Base-by-base conservation (phyloP, 148 eudicot genomes). In the Limonium bicolor region DNA sequence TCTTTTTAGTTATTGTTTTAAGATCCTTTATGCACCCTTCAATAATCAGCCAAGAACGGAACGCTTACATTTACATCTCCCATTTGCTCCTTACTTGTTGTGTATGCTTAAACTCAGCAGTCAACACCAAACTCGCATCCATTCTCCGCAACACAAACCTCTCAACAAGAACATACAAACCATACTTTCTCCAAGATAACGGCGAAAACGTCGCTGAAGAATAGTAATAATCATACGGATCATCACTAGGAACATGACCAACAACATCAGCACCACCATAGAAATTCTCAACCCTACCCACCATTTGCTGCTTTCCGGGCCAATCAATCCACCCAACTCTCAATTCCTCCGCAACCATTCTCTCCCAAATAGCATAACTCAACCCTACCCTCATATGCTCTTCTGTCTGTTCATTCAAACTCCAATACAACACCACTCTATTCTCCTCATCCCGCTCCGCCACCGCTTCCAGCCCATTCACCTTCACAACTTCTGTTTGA, bases 261-360 rank as follows among this genome's bases (percentile, higher is more conserved):
- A n/a, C n/a, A n/a, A n/a, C n/a, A n/a, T n/a, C n/a, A n/a, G n/a
- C 41, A 16, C 66, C 58, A 35, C 12, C 34, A 48, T 31, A 10
- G 7, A 41, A 53, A 22, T 40, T 41, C 50, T 59, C 67, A 0
- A 4, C 36, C 11, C 60, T 55, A 5, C 14, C 40, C 7, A 69
- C 58, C 39, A 35, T 66, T 27, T 53, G 64, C 18, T 41, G 58
- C 22, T 64, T 66, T 27, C 59, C 58, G 3, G 13, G 47, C 5
- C 62, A 57, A 30, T 48, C 52, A 36, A 54, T 44, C 72, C 70
- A 66, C 7, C 73, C 67, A 25, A 48, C 55, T 46, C 52, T 56
- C 29, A 56, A 67, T 61, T 63, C 50, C 62, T 66, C 55, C 72
- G 69, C 59, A n/a, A 53, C 60, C 64, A 74, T 55, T 50, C 67